phyloP scores from a whole-genome alignment of 192 early-diverging fungal genomes.

The Podila epigama region DNA sequence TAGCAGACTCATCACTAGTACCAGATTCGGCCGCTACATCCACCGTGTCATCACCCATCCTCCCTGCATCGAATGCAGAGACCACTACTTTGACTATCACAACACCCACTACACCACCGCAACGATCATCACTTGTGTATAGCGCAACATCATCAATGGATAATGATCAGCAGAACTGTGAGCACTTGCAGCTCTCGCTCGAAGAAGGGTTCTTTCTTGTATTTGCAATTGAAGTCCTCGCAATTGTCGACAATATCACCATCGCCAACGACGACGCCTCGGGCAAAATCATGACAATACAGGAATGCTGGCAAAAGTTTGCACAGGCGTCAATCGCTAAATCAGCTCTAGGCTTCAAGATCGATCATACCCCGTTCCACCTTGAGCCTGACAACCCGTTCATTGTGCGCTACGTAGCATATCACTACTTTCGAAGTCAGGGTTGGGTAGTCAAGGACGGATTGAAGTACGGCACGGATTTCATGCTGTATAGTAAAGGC shows the following conservation, averaged over 20 bases:
- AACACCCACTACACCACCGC: neutral
- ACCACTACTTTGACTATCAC: neutral
- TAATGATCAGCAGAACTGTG: constrained; percentile 27
- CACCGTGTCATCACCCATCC: neutral
- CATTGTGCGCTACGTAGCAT: constrained; percentile 74
- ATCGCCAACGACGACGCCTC: constrained; percentile 2
- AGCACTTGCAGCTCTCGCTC: constrained; percentile 72
- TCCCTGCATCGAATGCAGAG: neutral
- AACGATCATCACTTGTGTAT: too few species aligned
- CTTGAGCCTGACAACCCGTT: constrained; percentile 55
- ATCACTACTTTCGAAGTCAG: constrained; percentile 81
- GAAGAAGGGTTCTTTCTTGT: constrained; percentile 80
- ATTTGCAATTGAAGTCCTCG: constrained; percentile 63
- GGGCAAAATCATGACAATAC: constrained; percentile 35
- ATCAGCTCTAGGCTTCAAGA: neutral
- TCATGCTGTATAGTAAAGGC: constrained; percentile 66
- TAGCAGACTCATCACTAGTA: neutral
- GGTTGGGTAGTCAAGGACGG: constrained; percentile 89
- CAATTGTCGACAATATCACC: constrained; percentile 40
- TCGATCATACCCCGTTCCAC: neutral
- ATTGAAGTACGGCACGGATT: constrained; percentile 86
- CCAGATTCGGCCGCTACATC: neutral
- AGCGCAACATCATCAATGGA: neutral
- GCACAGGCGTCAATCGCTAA: constrained; percentile 12
- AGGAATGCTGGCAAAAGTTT: constrained; percentile 51